phyloP scores from a whole-genome alignment of 805 yeast species.

The Metschnikowia koreensis region DNA sequence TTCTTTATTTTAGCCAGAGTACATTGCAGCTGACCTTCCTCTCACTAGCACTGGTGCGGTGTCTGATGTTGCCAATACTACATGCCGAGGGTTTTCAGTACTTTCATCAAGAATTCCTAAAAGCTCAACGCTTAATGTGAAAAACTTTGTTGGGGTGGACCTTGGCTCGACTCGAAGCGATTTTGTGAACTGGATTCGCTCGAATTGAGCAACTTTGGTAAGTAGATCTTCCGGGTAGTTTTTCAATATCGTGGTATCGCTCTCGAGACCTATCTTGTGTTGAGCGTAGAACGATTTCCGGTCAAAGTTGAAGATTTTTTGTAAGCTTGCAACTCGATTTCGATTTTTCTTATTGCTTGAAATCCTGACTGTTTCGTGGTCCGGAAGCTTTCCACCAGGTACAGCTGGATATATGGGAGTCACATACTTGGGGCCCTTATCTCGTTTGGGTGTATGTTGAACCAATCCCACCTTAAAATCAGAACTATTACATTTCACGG shows the following conservation, averaged over 20 bases:
- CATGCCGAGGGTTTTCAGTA: conserved; percentile 19
- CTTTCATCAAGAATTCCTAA: conserved; percentile 44
- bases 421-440: conserved; percentile 63
- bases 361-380: conserved; percentile 54
- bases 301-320: conserved; percentile 51
- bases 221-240: conserved; percentile 7
- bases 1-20: conserved; percentile 19
- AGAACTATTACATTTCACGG: conserved; percentile 50
- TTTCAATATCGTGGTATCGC: conserved; percentile 5
- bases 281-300: conserved; percentile 1
- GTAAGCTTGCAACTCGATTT: conserved; percentile 46
- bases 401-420: conserved; percentile 60
- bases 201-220: conserved; percentile 60
- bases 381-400: conserved; percentile 55
- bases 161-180: conserved; percentile 44
- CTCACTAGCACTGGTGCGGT: conserved; percentile 61
- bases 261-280: not conserved
- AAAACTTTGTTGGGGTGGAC: conserved; percentile 34
- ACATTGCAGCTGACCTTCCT: conserved; percentile 66
- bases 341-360: conserved; percentile 60
- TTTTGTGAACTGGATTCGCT: conserved; percentile 62
- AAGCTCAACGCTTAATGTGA: conserved; percentile 51
- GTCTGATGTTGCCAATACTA: conserved; percentile 41
- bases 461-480: conserved; percentile 47
- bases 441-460: conserved; percentile 74